Evolutionary conservation across 345 rosid genomes (phyloP), one percentile per base, ranked within the genome.

Genomic region (Triadica sebifera): DNA sequence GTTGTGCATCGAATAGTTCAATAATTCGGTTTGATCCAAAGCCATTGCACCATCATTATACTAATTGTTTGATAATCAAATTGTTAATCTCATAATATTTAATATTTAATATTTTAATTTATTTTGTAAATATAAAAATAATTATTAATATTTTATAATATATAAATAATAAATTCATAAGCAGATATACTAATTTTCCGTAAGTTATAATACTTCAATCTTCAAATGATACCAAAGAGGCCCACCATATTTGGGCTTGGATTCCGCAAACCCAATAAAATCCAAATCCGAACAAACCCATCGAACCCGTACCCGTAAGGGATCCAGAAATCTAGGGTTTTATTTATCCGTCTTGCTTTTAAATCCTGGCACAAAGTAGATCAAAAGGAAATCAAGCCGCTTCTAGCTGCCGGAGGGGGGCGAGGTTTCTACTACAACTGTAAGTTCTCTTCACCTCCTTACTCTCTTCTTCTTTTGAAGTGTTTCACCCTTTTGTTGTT

Each of bases 291-390:
- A 4, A 58, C 1, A 22, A 67, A 20, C 67, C 67, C 22, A 39
- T 37, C 49, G 1, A 49, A 25, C 39, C 43, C 70, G n/a, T 34
- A 49, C 57, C 58, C 71, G 57, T 15, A 15, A 20, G 5, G 16
- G 70, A 25, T 15, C 52, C 52, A 66, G 12, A 15, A 25, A 67
- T 13, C 29, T 67, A 67, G 71, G 71, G 71, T 67, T n/a, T n/a
- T n/a, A n/a, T 67, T 65, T 65, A 38, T 38, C 15, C 15, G 29
- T 3, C 47, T 6, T 41, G n/a, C 67, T 12, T 49, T 67, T 67
- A 49, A 67, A 49, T 49, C 71, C 37, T 38, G 7, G 57, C 53
- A 6, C 41, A 24, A 49, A 67, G 57, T 0, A 2, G 22, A 37
- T 2, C 20, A 3, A 8, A 41, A 41, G 45, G 45, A 41, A 41